A percentile compares a stretch with the other conserved stretches of the same genome.
Evolutionary conservation across 1,284 basidiomycete species (phyloP).

Genomic region (Malassezia brasiliensis): DNA sequence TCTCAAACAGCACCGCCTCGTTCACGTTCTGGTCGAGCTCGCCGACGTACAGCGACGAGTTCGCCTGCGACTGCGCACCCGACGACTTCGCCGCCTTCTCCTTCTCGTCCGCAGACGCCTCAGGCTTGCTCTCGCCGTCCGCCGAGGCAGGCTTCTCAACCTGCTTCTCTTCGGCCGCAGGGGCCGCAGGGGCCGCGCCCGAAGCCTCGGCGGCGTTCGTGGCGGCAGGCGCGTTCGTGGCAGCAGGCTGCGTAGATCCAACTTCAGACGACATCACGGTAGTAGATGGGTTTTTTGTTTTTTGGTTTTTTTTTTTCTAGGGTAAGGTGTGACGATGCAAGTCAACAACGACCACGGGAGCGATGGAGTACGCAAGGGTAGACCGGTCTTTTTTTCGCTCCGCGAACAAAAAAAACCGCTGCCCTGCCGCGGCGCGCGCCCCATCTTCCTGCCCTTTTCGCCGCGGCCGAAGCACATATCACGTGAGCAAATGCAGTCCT

Average conservation of each 20-base stretch:
- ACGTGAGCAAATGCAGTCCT: neutral
- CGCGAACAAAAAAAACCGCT: neutral
- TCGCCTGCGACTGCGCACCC: conserved; percentile 23
- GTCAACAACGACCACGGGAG: neutral
- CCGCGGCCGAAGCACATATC: neutral
- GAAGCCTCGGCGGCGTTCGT: neutral
- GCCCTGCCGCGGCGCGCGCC: neutral
- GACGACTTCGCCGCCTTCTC: conserved; percentile 6
- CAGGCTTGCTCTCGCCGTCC: neutral
- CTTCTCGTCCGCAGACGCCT: conserved; percentile 5
- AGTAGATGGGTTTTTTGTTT: conserved; percentile 5
- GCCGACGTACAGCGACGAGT: conserved; percentile 88
- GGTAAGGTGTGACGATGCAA: neutral
- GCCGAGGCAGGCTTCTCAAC: conserved; percentile 2
- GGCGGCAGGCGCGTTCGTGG: conserved; percentile 11
- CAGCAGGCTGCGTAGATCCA: conserved; percentile 18
- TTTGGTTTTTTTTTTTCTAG: conserved; percentile 14
- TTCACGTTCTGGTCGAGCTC: conserved; percentile 96
- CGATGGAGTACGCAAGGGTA: neutral
- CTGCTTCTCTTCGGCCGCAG: neutral
- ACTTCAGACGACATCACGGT: conserved; percentile 17
- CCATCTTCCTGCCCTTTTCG: neutral
- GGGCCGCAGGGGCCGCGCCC: conserved; percentile 8
- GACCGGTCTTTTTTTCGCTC: neutral
- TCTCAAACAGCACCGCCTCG: conserved; percentile 99